phyloP scores from a whole-genome alignment of 257 asterid species.

The Ballota nigra region DNA sequence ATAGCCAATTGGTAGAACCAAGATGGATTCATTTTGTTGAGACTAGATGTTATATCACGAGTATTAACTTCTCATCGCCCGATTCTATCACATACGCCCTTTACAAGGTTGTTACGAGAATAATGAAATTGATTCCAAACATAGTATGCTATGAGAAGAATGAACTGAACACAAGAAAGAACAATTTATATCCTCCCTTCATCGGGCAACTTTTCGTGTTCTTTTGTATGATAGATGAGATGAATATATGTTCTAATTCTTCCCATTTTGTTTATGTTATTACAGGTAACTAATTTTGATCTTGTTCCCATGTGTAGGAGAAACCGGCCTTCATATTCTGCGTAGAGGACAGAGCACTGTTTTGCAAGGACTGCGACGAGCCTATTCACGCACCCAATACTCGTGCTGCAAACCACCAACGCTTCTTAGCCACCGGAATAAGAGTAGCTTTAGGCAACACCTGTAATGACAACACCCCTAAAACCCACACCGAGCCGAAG shows the following conservation, averaged over 20 bases:
- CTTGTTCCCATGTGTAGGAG: slow-evolving; percentile 41
- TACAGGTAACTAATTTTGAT: neutral
- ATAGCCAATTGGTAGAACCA: neutral
- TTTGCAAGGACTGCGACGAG: slow-evolving; percentile 89
- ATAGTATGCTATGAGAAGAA: too few species aligned
- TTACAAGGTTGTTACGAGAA: neutral
- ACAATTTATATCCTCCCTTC: neutral
- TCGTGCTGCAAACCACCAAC: slow-evolving; percentile 83
- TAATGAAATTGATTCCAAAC: neutral
- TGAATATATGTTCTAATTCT: neutral
- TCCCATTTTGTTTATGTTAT: neutral
- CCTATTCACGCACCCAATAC: slow-evolving; percentile 77
- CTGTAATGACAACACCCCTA: slow-evolving; percentile 40
- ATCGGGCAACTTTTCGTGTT: neutral
- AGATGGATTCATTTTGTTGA: neutral
- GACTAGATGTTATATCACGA: neutral
- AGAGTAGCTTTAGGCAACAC: slow-evolving; percentile 72
- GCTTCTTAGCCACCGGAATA: slow-evolving; percentile 89
- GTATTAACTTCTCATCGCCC: neutral
- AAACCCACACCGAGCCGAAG: slow-evolving; percentile 47
- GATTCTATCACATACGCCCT: neutral
- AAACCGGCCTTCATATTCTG: slow-evolving; percentile 95
- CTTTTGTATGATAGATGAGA: neutral
- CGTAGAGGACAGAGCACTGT: slow-evolving; percentile 95
- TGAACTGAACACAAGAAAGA: neutral